phyloP scores from a whole-genome alignment of 23 red algal genomes.

The Cyanidioschyzon merolae region DNA sequence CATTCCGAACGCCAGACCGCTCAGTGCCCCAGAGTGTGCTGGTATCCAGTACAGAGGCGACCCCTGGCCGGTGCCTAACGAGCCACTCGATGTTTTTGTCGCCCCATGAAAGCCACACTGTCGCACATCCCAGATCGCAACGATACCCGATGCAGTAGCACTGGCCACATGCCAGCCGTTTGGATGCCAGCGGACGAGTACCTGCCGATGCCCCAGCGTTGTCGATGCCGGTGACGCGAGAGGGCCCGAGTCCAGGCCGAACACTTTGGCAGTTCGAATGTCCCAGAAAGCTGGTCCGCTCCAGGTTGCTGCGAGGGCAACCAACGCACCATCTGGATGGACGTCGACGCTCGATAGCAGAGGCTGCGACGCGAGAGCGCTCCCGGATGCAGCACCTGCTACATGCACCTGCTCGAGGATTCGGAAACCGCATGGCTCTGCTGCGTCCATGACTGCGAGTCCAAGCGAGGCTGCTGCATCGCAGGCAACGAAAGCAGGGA shows the following conservation, averaged over 20 bases:
- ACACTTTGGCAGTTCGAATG: background rate
- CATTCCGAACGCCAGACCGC: background rate
- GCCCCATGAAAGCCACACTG: background rate
- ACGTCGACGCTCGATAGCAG: background rate
- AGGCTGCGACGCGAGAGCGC: background rate
- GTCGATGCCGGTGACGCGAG: background rate
- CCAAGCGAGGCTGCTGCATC: background rate
- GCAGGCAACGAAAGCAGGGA: background rate
- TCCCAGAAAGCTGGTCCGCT: background rate
- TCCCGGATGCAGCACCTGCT: background rate
- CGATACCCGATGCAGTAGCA: background rate
- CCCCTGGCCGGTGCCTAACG: background rate
- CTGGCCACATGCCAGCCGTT: conserved; percentile 11
- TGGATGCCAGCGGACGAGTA: background rate
- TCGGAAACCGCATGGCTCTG: background rate
- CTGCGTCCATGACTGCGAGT: background rate
- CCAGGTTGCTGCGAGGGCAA: background rate
- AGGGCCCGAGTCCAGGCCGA: background rate
- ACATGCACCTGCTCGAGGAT: background rate
- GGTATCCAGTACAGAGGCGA: conserved; percentile 9
- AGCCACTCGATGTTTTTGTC: background rate
- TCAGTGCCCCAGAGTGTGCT: background rate
- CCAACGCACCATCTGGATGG: background rate
- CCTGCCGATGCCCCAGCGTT: background rate
- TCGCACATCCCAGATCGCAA: background rate